A percentile compares a stretch with the other conserved stretches of the same genome.
These are phyloP conservation scores for Madurella mycetomatis DNA, from an alignment of 2,329 filamentous ascomycete genomes.

Conservation along the genomic window DNA sequence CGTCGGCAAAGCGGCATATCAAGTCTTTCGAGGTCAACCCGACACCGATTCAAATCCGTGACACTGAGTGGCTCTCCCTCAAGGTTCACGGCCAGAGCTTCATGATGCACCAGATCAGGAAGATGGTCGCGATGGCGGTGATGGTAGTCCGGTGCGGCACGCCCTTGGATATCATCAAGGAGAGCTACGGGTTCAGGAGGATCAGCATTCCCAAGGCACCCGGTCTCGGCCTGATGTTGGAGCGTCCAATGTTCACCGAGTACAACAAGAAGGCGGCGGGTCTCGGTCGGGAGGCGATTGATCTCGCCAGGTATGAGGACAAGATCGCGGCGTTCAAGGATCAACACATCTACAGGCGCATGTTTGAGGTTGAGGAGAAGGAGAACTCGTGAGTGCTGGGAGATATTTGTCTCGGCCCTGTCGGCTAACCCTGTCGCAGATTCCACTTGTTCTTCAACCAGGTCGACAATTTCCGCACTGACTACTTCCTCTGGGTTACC, in stretches of 20 bases:
- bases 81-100: slow-evolving; percentile 98
- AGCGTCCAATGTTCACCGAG: slow-evolving; percentile 83
- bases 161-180: slow-evolving; percentile 62
- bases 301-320: slow-evolving; percentile 72
- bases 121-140: slow-evolving; percentile 94
- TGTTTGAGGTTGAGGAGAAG: slow-evolving; percentile 84
- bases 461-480: slow-evolving; percentile 67
- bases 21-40: slow-evolving; percentile 80
- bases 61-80: slow-evolving; percentile 91
- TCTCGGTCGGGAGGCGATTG: slow-evolving; percentile 63
- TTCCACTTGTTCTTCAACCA: slow-evolving; percentile 78
- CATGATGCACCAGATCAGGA: slow-evolving; percentile 99
- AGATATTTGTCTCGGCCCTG: not conserved
- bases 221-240: slow-evolving; percentile 78
- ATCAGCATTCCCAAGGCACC: slow-evolving; percentile 94
- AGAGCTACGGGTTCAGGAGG: slow-evolving; percentile 67
- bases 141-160: slow-evolving; percentile 80
- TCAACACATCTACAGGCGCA: slow-evolving; percentile 82
- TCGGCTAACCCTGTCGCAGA: slow-evolving; percentile 35
- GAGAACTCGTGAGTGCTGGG: slow-evolving; percentile 68
- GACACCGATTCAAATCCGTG: slow-evolving; percentile 75
- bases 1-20: slow-evolving; percentile 84
- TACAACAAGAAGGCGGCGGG: slow-evolving; percentile 75
- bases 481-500: slow-evolving; percentile 71
- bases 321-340: slow-evolving; percentile 88